Base-by-base conservation (phyloP, 2,329 filamentous ascomycete species). In the Tolypocladium sp. region DNA sequence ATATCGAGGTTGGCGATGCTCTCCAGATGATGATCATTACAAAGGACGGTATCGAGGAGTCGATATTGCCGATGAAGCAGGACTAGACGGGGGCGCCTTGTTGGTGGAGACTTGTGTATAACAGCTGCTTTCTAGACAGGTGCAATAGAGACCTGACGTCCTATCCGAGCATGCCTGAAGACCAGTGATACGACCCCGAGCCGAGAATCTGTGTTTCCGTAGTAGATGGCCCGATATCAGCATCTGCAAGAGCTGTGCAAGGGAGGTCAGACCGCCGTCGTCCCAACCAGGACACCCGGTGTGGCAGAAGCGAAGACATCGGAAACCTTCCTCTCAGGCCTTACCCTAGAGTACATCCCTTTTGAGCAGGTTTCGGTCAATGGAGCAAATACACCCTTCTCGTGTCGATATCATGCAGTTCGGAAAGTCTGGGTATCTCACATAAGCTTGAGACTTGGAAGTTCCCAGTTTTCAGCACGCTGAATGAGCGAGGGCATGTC, bases 1-100 rank as follows among this genome's bases (percentile, higher is more conserved):
- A 99, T 79, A 99, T 99, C 67, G 94, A 99, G 81, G 95, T 99
- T 63, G 94, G 94, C 74, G 94, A 99, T 78, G 88, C 89, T 56
- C 77, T 99, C 73, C 94, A 99, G 82, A 92, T 97, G 85, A 82
- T 99, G 82, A 86, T 95, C 67, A 91, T 97, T 69, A 96, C 92
- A 55, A 85, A 83, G 74, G 81, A 91, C 57, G 94, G 94, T 13
- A 92, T 97, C 70, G 84, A 95, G 78, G 94, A 99, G 82, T 83
- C 85, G 57, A 88, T 89, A 70, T 77, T 87, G 66, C 87, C 90
- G 35, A 78, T 99, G 79, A 99, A 99, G 90, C 87, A 87, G 79
- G 92, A 96, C 76, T 96, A 89, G 61, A 68, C 27, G 56, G 51
- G 57, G 55, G 56, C 37, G 55, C 59, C n/a, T 55, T 56, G 63